Conservation (phyloP, 495 filamentous ascomycete genomes). For the Daldinia loculata region DNA sequence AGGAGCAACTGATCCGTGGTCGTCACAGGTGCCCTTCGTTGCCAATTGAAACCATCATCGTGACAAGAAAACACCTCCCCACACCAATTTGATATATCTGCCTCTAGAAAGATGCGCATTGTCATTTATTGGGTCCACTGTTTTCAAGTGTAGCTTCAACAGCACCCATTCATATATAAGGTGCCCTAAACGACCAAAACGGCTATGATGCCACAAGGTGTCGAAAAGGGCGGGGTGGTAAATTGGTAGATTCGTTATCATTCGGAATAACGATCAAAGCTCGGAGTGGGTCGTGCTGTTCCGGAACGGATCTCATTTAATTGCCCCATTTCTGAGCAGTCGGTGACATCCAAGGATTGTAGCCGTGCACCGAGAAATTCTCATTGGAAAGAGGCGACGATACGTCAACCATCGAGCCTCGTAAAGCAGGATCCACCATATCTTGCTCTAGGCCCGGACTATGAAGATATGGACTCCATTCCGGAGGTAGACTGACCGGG, state of each 20-base stretch:
- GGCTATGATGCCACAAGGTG: conserved; percentile 6
- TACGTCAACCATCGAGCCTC: conserved; percentile 43
- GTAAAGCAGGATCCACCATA: conserved; percentile 44
- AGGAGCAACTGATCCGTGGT: conserved; percentile 18
- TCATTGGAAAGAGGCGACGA: conserved; percentile 43
- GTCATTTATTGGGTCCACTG: conserved; percentile 21
- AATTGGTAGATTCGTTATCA: conserved; percentile 16
- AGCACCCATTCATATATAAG: conserved; percentile 18
- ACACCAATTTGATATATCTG: conserved; percentile 22
- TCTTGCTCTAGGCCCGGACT: conserved; percentile 40
- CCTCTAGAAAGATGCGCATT: conserved; percentile 25
- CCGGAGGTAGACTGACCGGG: conserved; percentile 31
- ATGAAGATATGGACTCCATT: conserved; percentile 42
- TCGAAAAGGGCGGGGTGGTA: conserved; percentile 16
- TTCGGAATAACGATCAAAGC: conserved; percentile 18
- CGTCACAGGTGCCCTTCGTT: conserved; percentile 16
- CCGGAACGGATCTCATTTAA: conserved; percentile 23
- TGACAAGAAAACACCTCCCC: conserved; percentile 28
- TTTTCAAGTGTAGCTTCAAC: conserved; percentile 18
- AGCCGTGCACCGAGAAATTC: conserved; percentile 37
- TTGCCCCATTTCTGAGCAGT: conserved; percentile 45
- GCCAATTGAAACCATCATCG: conserved; percentile 15
- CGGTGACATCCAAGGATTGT: conserved; percentile 44
- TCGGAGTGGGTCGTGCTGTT: conserved; percentile 11
- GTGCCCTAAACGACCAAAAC: conserved; percentile 10